Evolutionary conservation across 257 asterid species (phyloP).

Genomic region (Ballota nigra): DNA sequence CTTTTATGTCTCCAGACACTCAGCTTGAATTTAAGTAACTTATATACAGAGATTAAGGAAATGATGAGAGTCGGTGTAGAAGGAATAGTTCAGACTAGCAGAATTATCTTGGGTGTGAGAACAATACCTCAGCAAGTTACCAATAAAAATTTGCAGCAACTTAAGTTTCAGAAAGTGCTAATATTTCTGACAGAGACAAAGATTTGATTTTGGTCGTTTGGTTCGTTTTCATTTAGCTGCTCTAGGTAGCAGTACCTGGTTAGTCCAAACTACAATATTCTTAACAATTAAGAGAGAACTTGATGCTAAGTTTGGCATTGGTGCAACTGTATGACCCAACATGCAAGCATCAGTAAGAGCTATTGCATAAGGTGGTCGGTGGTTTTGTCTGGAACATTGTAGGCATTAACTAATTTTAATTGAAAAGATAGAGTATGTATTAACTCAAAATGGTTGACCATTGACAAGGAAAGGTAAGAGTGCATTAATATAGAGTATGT

Average conservation of each 20-base stretch:
- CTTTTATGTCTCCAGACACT: neutral
- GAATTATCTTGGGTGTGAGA: neutral
- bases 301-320: neutral
- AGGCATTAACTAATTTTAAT: no score
- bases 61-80: neutral
- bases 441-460: constrained; percentile 2
- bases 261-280: neutral
- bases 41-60: neutral
- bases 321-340: neutral
- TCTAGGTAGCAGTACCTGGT: neutral
- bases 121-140: neutral
- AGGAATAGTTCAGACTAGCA: neutral
- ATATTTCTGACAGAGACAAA: neutral
- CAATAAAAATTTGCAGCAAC: neutral
- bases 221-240: neutral
- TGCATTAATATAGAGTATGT: neutral
- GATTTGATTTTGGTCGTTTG: neutral
- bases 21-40: neutral
- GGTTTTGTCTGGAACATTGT: no score
- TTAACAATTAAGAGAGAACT: neutral
- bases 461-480: constrained; percentile 8
- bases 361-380: no score
- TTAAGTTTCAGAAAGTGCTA: constrained; percentile 6
- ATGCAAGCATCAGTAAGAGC: neutral
- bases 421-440: neutral